Percentiles rank a stretch among this genome's conserved stretches.
phyloP scores from a whole-genome alignment of 495 filamentous ascomycete species.

The Zalerion maritima region DNA sequence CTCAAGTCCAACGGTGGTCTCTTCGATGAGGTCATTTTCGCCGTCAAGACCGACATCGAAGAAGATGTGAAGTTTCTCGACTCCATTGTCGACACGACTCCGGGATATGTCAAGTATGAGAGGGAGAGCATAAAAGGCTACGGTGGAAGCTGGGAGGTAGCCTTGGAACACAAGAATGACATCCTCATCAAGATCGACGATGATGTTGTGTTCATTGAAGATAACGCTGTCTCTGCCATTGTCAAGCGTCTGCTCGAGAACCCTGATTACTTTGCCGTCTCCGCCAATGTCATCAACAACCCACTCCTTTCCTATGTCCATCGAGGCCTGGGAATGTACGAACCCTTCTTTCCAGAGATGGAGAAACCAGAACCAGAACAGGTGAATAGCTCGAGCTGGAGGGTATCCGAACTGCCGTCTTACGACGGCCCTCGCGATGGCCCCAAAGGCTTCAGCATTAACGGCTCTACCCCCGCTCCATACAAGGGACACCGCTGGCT shows the following conservation, averaged over 20 bases:
- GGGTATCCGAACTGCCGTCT: slow-evolving; percentile 11
- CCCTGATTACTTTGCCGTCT: slow-evolving; percentile 31
- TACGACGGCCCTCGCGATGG: slow-evolving; percentile 8
- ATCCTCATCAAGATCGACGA: slow-evolving; percentile 44
- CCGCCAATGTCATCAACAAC: slow-evolving; percentile 39
- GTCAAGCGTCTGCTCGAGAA: slow-evolving; percentile 37
- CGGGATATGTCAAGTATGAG: slow-evolving; percentile 13
- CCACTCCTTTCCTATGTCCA: slow-evolving; percentile 30
- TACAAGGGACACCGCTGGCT: slow-evolving; percentile 32
- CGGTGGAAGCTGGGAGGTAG: slow-evolving; percentile 18
- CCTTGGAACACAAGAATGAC: slow-evolving; percentile 19
- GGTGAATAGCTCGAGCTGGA: slow-evolving; percentile 12
- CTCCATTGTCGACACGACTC: slow-evolving; percentile 12
- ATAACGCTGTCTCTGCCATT: slow-evolving; percentile 35
- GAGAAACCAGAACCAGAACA: slow-evolving; percentile 12
- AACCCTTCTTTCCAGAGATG: slow-evolving; percentile 30
- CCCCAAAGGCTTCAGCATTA: too few species aligned
- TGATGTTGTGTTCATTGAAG: slow-evolving; percentile 39
- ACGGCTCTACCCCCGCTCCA: slow-evolving; percentile 8
- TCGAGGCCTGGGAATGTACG: slow-evolving; percentile 27
- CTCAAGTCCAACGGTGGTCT: slow-evolving; percentile 35
- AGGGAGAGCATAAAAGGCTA: too few species aligned
- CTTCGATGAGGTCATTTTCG: slow-evolving; percentile 38
- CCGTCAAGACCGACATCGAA: slow-evolving; percentile 32
- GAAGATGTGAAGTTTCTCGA: slow-evolving; percentile 32